Conservation (phyloP, 108 stramenopile species). For the Cyclotella baltica region DNA sequence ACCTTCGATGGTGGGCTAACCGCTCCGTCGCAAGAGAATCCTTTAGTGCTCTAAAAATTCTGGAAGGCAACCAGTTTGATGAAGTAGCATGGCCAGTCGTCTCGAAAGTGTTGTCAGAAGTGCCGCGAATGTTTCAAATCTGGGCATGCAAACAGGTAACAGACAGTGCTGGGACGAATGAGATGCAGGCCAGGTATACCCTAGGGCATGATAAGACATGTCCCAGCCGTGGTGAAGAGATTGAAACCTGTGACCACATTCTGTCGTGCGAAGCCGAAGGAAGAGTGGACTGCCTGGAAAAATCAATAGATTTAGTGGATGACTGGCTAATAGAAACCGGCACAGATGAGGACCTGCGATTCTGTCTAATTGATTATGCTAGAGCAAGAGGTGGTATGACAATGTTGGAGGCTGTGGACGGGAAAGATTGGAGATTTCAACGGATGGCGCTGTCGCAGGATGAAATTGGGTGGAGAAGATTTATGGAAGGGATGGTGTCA, state of each 20-base stretch:
- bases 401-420: neutral
- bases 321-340: neutral
- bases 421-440: neutral
- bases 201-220: neutral
- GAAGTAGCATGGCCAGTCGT: neutral
- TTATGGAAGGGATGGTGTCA: too few relatives aligned
- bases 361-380: constrained; percentile 1
- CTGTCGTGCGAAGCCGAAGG: neutral
- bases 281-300: neutral
- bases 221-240: neutral
- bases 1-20: neutral
- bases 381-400: neutral
- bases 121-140: neutral
- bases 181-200: neutral
- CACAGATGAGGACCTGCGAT: neutral
- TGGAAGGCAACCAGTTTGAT: neutral
- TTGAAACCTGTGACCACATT: constrained; percentile 1
- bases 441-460: neutral
- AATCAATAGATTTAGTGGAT: constrained; percentile 4
- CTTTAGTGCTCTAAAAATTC: neutral
- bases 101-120: neutral
- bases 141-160: too few relatives aligned
- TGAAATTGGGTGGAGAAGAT: neutral
- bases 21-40: neutral
- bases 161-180: neutral